Evolutionary conservation across 345 rosid genomes (phyloP).

Genomic region (Capsella bursapastoris): DNA sequence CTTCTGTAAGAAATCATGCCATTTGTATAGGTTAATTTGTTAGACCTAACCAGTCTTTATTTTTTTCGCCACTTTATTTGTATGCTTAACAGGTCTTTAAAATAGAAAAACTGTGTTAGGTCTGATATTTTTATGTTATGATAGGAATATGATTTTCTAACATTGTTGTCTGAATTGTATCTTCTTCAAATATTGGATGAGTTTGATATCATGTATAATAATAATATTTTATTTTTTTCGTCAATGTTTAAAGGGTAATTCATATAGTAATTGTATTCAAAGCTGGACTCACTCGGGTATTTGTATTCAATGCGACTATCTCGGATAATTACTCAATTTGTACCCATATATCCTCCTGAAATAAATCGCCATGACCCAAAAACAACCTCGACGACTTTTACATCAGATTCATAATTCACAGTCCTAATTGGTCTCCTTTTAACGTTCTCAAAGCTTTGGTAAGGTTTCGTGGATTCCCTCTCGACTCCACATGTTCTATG

Average conservation of each 20-base stretch:
- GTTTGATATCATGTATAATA: not conserved
- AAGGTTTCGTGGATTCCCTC: not conserved
- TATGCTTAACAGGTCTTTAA: not conserved
- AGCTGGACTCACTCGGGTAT: no score
- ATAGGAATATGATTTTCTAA: not conserved
- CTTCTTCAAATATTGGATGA: not conserved
- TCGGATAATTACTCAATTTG: not conserved
- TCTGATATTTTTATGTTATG: not conserved
- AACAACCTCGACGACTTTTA: not conserved
- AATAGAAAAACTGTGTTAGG: not conserved
- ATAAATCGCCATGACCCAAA: not conserved
- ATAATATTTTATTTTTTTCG: no score
- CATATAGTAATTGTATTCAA: not conserved
- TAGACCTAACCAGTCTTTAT: constrained; percentile 22
- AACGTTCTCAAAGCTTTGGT: not conserved
- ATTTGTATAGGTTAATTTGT: constrained; percentile 27
- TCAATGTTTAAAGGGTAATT: not conserved
- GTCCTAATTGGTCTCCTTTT: not conserved
- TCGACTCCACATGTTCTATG: not conserved
- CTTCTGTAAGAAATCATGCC: constrained; percentile 30
- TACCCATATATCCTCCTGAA: not conserved
- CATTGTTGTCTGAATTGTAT: not conserved
- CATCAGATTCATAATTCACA: not conserved
- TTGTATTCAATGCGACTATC: not conserved
- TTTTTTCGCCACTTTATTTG: not conserved